A percentile compares a stretch with the other conserved stretches of the same genome.
Conservation (phyloP, 2,329 filamentous ascomycete species). For the Mariannaea elegans region DNA sequence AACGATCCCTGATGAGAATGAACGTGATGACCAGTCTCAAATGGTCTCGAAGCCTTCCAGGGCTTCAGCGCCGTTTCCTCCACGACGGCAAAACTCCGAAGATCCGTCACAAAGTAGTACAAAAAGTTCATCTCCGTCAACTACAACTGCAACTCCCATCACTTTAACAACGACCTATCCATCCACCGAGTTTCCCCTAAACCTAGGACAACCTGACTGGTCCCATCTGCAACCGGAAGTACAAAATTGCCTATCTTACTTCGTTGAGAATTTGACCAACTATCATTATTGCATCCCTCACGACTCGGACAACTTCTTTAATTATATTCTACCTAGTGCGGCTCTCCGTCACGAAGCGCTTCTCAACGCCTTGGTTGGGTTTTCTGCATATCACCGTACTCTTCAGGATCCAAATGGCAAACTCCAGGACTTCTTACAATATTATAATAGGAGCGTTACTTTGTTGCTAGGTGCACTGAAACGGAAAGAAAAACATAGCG, state of each 20-base stretch:
- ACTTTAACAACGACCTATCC: slow-evolving; percentile 44
- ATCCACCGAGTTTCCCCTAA: slow-evolving; percentile 37
- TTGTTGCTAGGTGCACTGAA: slow-evolving; percentile 77
- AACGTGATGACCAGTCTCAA: slow-evolving; percentile 48
- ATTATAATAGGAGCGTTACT: slow-evolving; percentile 89
- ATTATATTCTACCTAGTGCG: slow-evolving; percentile 72
- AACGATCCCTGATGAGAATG: slow-evolving; percentile 65
- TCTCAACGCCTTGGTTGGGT: slow-evolving; percentile 86
- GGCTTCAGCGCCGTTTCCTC: background rate
- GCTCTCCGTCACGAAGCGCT: slow-evolving; percentile 81
- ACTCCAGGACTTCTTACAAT: slow-evolving; percentile 83
- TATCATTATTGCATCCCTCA: slow-evolving; percentile 84
- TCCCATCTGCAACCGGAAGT: slow-evolving; percentile 73
- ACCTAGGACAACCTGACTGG: slow-evolving; percentile 55
- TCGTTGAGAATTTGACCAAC: slow-evolving; percentile 77
- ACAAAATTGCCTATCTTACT: slow-evolving; percentile 82
- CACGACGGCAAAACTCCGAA: slow-evolving; percentile 58
- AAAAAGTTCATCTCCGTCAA: slow-evolving; percentile 62
- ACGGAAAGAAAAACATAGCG: slow-evolving; percentile 73
- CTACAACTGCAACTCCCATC: slow-evolving; percentile 53
- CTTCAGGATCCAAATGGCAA: slow-evolving; percentile 75
- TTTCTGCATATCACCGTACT: slow-evolving; percentile 86
- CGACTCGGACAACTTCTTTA: slow-evolving; percentile 78
- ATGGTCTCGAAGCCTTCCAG: slow-evolving; percentile 25
- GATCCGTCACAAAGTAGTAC: slow-evolving; percentile 61